A percentile compares a stretch with the other conserved stretches of the same genome.
Conservation (phyloP, 1,284 basidiomycete species). For the Cryptococcus sp. region DNA sequence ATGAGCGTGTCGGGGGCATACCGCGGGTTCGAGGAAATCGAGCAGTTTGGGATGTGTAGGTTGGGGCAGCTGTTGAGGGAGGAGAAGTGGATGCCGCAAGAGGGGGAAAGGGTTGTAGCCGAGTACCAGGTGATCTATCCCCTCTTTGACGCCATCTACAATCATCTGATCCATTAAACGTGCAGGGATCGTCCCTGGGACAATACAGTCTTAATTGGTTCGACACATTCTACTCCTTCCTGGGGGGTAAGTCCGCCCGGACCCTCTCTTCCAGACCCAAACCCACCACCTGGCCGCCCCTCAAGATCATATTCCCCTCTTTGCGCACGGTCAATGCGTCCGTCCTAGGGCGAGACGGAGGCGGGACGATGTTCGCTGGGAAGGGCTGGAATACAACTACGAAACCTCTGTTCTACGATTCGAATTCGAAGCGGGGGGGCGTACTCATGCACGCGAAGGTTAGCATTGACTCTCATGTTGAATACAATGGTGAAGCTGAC, state of each 20-base stretch:
- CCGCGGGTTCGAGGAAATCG: slow-evolving; percentile 31
- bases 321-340: slow-evolving; percentile 42
- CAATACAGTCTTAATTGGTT: slow-evolving; percentile 43
- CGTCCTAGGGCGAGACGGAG: slow-evolving; percentile 33
- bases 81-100: slow-evolving; percentile 36
- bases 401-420: slow-evolving; percentile 38
- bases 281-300: slow-evolving; percentile 29
- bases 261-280: slow-evolving; percentile 24
- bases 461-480: slow-evolving; percentile 3
- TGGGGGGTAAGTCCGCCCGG: slow-evolving; percentile 26
- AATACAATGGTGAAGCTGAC: slow-evolving; percentile 3
- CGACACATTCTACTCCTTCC: slow-evolving; percentile 38
- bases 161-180: neutral
- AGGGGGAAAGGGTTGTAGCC: slow-evolving; percentile 31
- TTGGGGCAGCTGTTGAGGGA: slow-evolving; percentile 36
- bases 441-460: slow-evolving; percentile 51
- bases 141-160: neutral
- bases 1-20: slow-evolving; percentile 44
- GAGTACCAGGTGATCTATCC: slow-evolving; percentile 45
- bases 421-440: slow-evolving; percentile 47
- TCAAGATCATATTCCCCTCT: slow-evolving; percentile 47
- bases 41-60: slow-evolving; percentile 35
- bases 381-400: slow-evolving; percentile 33
- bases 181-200: slow-evolving; percentile 46
- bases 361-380: slow-evolving; percentile 48